Base-by-base conservation (phyloP, 2,329 filamentous ascomycete species). In the Cladosporium oxysporum region DNA sequence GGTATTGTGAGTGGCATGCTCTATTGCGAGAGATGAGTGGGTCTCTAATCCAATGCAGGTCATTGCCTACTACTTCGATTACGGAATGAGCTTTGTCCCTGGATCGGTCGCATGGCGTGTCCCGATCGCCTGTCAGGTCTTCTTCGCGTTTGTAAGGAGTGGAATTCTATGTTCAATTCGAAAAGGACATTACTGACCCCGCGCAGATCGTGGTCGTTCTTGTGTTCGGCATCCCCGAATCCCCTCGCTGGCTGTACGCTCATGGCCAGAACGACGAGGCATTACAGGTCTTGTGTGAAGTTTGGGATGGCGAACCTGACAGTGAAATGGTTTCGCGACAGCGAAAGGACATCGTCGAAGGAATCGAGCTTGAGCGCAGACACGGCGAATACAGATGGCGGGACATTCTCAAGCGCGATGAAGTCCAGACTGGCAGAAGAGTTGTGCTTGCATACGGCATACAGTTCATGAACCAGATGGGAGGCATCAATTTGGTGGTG, bases 91-190 rank as follows among this genome's bases (percentile, higher is more conserved):
- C n/a, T 80, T 73, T 44, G 75, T 78, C 12, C 69, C 74, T n/a
- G 81, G 81, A 2, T 74, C 76, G 3, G 77, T 82, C 16, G 79
- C 79, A 3, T 84, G 82, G 82, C 72, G 82, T 18, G 69, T 83
- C 0, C 82, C 82, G 0, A 79, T 83, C 50, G 80, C 79, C 5
- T 82, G 78, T 63, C 82, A 84, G 68, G 75, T 79, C 21, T 69
- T 83, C 11, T 73, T 71, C 61, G 72, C 72, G 12, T 60, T 75
- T 21, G 52, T 65, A 31, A 61, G 55, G 11, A 44, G 23, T 10
- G 5, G 3, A 23, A n/a, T 12, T 3, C 5, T 3, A n/a, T n/a
- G 5, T 1, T 33, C 11, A 55, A 2, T n/a, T 18, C 3, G 10
- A n/a, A 3, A 5, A 35, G 33, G 11, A n/a, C 29, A 21, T 5